A percentile compares a stretch with the other conserved stretches of the same genome.
phyloP scores from a whole-genome alignment of 2,329 filamentous ascomycete species.

The Ceratocystis destructans region DNA sequence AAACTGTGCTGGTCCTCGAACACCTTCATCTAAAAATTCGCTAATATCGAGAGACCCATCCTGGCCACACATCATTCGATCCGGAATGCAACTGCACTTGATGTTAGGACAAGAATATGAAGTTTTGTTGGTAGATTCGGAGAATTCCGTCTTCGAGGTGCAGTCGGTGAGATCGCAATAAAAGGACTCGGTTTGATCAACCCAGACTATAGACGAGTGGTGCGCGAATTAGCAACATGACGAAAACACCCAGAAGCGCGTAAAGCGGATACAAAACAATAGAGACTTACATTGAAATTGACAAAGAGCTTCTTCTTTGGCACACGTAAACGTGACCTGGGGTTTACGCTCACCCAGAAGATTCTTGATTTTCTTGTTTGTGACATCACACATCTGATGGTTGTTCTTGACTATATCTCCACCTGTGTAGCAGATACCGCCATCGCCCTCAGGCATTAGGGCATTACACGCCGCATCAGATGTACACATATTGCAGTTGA shows the following conservation, averaged over 20 bases:
- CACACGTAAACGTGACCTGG: constrained; percentile 88
- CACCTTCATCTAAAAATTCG: constrained; percentile 70
- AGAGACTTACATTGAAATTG: constrained; percentile 74
- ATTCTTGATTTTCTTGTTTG: constrained; percentile 83
- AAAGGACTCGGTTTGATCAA: constrained; percentile 86
- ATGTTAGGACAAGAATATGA: constrained; percentile 75
- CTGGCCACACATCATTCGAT: constrained; percentile 87
- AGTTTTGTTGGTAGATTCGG: constrained; percentile 62
- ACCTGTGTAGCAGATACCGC: constrained; percentile 82
- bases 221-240: not conserved
- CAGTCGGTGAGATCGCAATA: constrained; percentile 84
- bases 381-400: constrained; percentile 96
- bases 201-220: constrained; percentile 56
- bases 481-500: constrained; percentile 96
- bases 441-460: constrained; percentile 68
- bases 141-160: constrained; percentile 54
- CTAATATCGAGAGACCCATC: constrained; percentile 81
- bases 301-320: constrained; percentile 58
- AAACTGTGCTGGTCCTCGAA: constrained; percentile 80
- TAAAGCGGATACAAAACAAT: not conserved
- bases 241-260: not conserved
- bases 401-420: constrained; percentile 87
- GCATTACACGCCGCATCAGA: constrained; percentile 72
- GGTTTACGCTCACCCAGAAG: constrained; percentile 74
- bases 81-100: constrained; percentile 74